phyloP scores from a whole-genome alignment of 2,329 filamentous ascomycete species.

The Nemania abortiva region DNA sequence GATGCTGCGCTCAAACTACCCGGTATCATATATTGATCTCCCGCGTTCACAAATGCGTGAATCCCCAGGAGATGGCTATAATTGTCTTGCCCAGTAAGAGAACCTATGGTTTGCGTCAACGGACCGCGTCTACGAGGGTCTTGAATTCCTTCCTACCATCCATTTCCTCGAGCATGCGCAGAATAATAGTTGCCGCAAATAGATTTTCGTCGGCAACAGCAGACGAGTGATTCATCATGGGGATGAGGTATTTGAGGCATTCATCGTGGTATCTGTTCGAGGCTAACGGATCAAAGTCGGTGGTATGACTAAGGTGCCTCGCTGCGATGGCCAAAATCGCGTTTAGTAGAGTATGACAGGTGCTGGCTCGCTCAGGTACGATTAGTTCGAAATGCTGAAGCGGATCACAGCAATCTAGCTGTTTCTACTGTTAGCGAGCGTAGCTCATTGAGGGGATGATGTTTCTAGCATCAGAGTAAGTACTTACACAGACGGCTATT shows the following conservation, averaged over 20 bases:
- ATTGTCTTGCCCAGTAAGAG: conserved; percentile 57
- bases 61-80: conserved; percentile 63
- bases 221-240: conserved; percentile 57
- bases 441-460: background rate
- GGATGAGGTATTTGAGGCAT: conserved; percentile 64
- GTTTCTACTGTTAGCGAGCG: conserved; percentile 36
- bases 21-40: conserved; percentile 56
- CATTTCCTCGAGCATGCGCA: conserved; percentile 65
- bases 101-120: conserved; percentile 52
- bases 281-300: conserved; percentile 61
- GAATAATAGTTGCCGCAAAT: conserved; percentile 64
- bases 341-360: conserved; percentile 65
- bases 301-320: conserved; percentile 64
- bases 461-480: background rate
- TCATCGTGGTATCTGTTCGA: conserved; percentile 66
- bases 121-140: conserved; percentile 15
- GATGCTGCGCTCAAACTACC: conserved; percentile 63
- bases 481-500: conserved; percentile 53
- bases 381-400: conserved; percentile 63
- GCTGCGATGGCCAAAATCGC: conserved; percentile 69
- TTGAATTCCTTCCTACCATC: conserved; percentile 47
- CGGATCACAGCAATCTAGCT: conserved; percentile 52
- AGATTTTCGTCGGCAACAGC: conserved; percentile 63
- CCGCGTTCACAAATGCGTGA: conserved; percentile 60
- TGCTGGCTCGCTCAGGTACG: conserved; percentile 65